Evolutionary conservation across 169 alveolate genomes (phyloP), one percentile per base, ranked within the genome.

Genomic region (Perkinsus marinus): DNA sequence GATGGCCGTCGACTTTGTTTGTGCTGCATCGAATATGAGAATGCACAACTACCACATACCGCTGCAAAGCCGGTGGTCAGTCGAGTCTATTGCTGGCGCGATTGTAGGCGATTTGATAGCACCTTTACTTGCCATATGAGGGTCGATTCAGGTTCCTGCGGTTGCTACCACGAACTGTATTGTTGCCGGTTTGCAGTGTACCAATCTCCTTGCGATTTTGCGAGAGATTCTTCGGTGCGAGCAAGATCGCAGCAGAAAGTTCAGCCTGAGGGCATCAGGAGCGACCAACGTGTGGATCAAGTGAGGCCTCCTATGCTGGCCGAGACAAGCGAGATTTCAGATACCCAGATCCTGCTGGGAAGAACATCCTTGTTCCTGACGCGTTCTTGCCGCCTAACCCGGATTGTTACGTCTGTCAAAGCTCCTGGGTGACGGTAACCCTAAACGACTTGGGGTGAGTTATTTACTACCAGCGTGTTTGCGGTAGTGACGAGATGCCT

Each of bases 71-170:
- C 93, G 93, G 39, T 95, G 95, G 94, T 43, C 91, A 68, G 90
- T 95, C 39, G 97, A 98, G 91, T 95, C 97, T 89, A 97, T 98
- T 30, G 98, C 98, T 34, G 99, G 99, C 22, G 95, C 97, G 91
- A 98, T 98, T 43, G 94, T 97, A 6, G 37, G 79, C n/a, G n/a
- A n/a, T n/a, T n/a, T n/a, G n/a, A n/a, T n/a, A n/a, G n/a, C n/a
- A n/a, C n/a, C n/a, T n/a, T n/a, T n/a, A n/a, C n/a, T n/a, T n/a
- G n/a, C n/a, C 46, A 41, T 6, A 3, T 41, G 19, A 10, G 46
- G 79, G 7, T 57, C 79, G 22, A 13, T 57, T 16, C 79, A 57
- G 79, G 79, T 57, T 57, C 99, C 98, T 3, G 99, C 99, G 39
- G 95, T 98, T 79, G 98, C 99, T 17, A 94, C 97, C 68, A 96